A percentile compares a stretch with the other conserved stretches of the same genome.
These are phyloP conservation scores for Neurospora intermedia DNA, from an alignment of 495 filamentous ascomycete species.

Conservation along the genomic window DNA sequence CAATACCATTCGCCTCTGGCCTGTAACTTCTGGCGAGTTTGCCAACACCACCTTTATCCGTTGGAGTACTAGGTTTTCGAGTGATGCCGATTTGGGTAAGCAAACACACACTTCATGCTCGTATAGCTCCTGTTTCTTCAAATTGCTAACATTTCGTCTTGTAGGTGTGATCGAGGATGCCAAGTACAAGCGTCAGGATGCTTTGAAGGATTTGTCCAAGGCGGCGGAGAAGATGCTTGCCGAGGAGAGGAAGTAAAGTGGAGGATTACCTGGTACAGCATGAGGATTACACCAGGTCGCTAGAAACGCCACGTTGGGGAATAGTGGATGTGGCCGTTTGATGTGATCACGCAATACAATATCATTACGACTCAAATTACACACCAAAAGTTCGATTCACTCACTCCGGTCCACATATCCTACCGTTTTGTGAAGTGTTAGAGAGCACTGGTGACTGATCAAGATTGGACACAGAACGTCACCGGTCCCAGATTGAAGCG, in stretches of 20 bases:
- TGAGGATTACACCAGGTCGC: not conserved
- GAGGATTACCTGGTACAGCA: not conserved
- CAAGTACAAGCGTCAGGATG: constrained; percentile 62
- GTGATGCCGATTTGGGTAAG: constrained; percentile 57
- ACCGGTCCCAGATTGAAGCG: not conserved
- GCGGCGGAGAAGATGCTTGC: constrained; percentile 37
- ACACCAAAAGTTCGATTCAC: not conserved
- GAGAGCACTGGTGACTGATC: not conserved
- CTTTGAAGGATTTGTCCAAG: constrained; percentile 50
- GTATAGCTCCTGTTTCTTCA: not conserved
- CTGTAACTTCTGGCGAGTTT: constrained; percentile 47
- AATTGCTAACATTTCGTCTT: constrained; percentile 6
- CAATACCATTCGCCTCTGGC: constrained; percentile 50
- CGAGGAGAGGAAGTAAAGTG: constrained; percentile 4
- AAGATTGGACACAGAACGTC: not conserved
- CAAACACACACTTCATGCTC: constrained; percentile 2
- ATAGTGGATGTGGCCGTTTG: not conserved
- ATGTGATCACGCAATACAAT: not conserved
- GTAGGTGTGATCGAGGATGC: constrained; percentile 58
- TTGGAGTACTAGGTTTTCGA: constrained; percentile 56
- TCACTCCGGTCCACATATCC: not conserved
- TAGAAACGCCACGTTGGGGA: not conserved
- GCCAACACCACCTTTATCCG: constrained; percentile 51
- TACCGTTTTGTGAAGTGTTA: not conserved
- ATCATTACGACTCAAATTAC: not conserved